Percentiles rank a stretch among this genome's conserved stretches.
Conservation (phyloP, 345 rosid genomes). For the Lepidium sativum region DNA sequence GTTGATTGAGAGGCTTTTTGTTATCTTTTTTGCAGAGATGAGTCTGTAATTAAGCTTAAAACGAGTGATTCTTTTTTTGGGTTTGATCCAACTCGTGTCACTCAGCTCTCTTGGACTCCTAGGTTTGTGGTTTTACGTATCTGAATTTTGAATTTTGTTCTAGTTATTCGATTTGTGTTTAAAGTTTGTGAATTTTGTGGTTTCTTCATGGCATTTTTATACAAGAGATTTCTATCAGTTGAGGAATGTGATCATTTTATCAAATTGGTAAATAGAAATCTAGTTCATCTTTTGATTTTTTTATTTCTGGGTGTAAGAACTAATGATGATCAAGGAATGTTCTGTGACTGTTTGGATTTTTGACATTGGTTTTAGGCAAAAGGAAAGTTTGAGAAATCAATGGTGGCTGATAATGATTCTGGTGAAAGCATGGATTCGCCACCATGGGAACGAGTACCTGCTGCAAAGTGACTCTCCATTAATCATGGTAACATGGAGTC, state of each 20-base stretch:
- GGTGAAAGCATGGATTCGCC: too few species aligned
- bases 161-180: not conserved
- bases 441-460: too few species aligned
- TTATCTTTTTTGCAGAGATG: slow-evolving; percentile 26
- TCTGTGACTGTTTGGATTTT: not conserved
- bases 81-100: slow-evolving; percentile 79
- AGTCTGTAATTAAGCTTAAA: slow-evolving; percentile 43
- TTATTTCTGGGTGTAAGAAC: not conserved
- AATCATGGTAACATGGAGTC: too few species aligned
- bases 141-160: not conserved
- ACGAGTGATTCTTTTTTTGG: slow-evolving; percentile 27
- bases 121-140: slow-evolving; percentile 33
- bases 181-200: not conserved
- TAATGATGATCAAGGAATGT: slow-evolving; percentile 1
- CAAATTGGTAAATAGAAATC: slow-evolving; percentile 41
- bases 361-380: slow-evolving; percentile 45
- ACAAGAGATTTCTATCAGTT: slow-evolving; percentile 56
- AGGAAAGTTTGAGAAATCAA: slow-evolving; percentile 73
- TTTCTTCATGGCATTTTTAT: slow-evolving; percentile 61
- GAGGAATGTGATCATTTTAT: slow-evolving; percentile 88
- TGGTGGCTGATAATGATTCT: slow-evolving; percentile 86
- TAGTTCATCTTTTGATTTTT: not conserved
- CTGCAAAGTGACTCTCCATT: too few species aligned
- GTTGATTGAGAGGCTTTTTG: slow-evolving; percentile 3
- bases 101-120: slow-evolving; percentile 85